A percentile compares a stretch with the other conserved stretches of the same genome.
Evolutionary conservation across 805 yeast species (phyloP).

Genomic region (Yamadazyma phyllophila): DNA sequence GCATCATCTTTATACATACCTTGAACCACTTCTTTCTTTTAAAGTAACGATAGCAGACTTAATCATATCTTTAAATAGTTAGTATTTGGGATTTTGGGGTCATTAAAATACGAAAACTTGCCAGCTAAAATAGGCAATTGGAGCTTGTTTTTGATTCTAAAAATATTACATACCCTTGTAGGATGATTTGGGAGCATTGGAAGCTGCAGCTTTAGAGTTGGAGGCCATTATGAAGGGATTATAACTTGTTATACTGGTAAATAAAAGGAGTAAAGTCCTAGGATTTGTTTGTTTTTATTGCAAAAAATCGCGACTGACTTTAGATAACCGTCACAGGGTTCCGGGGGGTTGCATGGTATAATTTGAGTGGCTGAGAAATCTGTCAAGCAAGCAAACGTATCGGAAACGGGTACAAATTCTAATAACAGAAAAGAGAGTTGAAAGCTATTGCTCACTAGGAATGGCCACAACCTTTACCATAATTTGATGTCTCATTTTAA

Average conservation of each 20-base stretch:
- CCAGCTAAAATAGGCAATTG: constrained; percentile 3
- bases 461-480: too few species aligned
- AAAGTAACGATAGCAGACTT: constrained; percentile 65
- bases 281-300: constrained; percentile 16
- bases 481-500: neutral
- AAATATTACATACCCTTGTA: constrained; percentile 43
- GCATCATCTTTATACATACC: constrained; percentile 39
- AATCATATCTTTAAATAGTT: constrained; percentile 48
- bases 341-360: too few species aligned
- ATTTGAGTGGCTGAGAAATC: too few species aligned
- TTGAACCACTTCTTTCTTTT: constrained; percentile 78
- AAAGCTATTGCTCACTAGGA: too few species aligned
- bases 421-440: too few species aligned
- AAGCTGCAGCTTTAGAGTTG: constrained; percentile 22
- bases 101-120: neutral
- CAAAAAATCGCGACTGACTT: constrained; percentile 13
- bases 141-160: neutral
- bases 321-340: neutral
- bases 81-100: constrained; percentile 4
- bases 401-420: too few species aligned
- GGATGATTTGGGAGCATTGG: constrained; percentile 33
- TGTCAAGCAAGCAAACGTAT: too few species aligned
- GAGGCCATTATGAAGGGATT: constrained; percentile 31
- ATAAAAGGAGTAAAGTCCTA: neutral
- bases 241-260: neutral